Base-by-base conservation (phyloP, 306 rosid genomes). In the Fragaria vesca region DNA sequence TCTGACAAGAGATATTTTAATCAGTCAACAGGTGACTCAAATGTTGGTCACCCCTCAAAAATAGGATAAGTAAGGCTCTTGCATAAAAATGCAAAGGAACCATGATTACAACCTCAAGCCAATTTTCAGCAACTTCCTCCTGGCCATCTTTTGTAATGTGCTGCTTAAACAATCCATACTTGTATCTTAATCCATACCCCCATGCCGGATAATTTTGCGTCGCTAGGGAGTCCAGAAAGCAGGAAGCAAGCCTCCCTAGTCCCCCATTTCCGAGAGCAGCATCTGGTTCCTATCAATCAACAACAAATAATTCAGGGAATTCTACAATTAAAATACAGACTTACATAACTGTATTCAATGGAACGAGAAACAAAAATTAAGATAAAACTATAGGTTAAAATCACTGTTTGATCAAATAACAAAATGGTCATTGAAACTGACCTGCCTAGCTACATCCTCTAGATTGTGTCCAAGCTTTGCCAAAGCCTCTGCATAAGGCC, bases 181-280 rank as follows among this genome's bases (percentile, higher is more conserved):
- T 92, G 89, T 95, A 95, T 81, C 98, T 91, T 69, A 95, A 89
- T 65, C 98, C 98, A 83, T 95, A 95, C 54, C 97, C 97, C 98
- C 98, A 95, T 51, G 97, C 97, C 20, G 98, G 97, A 81, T 95
- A 95, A 81, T 91, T 89, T 79, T 92, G 87, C 62, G 97, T 92
- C 74, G 98, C 98, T 88, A 95, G 79, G 48, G 98, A 95, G 83
- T 95, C 98, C 87, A 92, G 72, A 80, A 95, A 92, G 81, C 97
- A 95, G 16, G 98, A 95, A 72, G 98, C 98, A 77, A 95, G 93
- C 70, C 98, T 87, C 82, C 98, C 98, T 83, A 95, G 93, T 81
- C 98, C 98, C 70, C 98, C 98, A 87, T 95, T 95, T 76, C 98
- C 98, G 70, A 92, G 97, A 32, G 98, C 98, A 86, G 97, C 97